These are phyloP conservation scores for Ammopiptanthus mongolicus DNA, from an alignment of 306 rosid genomes.

Conservation along the genomic window DNA sequence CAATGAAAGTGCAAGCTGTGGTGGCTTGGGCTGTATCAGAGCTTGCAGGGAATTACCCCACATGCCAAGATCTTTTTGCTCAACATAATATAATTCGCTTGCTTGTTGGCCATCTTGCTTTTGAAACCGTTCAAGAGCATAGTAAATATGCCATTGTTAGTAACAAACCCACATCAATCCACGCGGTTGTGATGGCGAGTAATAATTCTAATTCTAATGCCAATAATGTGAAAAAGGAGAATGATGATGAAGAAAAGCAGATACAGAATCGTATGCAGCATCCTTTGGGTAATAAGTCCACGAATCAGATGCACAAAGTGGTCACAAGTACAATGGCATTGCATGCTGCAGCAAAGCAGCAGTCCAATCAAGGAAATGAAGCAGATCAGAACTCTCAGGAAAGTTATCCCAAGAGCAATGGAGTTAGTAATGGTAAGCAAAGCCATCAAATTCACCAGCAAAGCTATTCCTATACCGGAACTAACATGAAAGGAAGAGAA, in stretches of 20 bases:
- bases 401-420: conserved; percentile 17
- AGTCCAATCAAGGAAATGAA: conserved; percentile 13
- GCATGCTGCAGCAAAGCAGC: conserved; percentile 34
- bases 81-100: conserved; percentile 66
- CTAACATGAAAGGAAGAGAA: conserved; percentile 57
- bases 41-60: conserved; percentile 55
- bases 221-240: not conserved
- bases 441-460: conserved; percentile 35
- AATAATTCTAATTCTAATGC: conserved; percentile 20
- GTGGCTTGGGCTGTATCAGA: conserved; percentile 82
- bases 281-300: conserved; percentile 43
- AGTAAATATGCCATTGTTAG: conserved; percentile 53
- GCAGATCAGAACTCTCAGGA: not conserved
- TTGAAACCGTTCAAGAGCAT: conserved; percentile 77
- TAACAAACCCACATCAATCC: conserved; percentile 56
- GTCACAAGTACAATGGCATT: conserved; percentile 53
- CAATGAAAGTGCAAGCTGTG: conserved; percentile 73
- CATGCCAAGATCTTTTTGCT: conserved; percentile 71
- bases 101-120: conserved; percentile 79
- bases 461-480: conserved; percentile 31
- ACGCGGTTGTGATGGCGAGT: conserved; percentile 61
- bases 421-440: conserved; percentile 38
- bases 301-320: conserved; percentile 50
- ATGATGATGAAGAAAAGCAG: conserved; percentile 43
- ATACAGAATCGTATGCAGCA: conserved; percentile 29